Evolutionary conservation across 148 eudicot genomes (phyloP), one percentile per base, ranked within the genome.

Genomic region (Vaccinium darrowii): DNA sequence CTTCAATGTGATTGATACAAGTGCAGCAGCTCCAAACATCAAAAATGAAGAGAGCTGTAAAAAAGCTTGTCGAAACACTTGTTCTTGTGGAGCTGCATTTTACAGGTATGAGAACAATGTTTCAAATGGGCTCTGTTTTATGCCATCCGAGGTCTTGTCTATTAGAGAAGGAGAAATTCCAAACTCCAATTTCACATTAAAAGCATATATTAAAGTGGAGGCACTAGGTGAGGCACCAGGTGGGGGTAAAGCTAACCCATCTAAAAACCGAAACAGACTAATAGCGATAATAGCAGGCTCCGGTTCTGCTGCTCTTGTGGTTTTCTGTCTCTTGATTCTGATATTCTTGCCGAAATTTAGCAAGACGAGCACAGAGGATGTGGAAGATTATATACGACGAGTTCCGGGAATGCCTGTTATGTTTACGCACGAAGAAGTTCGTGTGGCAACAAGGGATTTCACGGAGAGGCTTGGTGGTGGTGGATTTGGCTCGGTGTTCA

Each of bases 401-500:
- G 85, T 76, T 43, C 80, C 74, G 1, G 74, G 83, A 47, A 81
- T 80, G 69, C 82, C 82, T 4, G 69, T 58, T 21, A 58, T 65
- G 82, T 83, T 83, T 83, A 50, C 65, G 7, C 49, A 51, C 1
- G 79, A 83, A 75, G 71, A 53, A n/a, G 21, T 83, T 50, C 79
- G 67, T n/a, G 33, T 74, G 23, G 79, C 85, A 21, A 74, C 85
- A 9, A 39, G 10, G 52, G 52, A 74, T 74, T 83, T 83, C 33
- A 74, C 49, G 27, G 69, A 73, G 65, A 52, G 15, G 33, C 79
- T 83, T 39, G 85, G 85, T 11, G 54, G 85, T 21, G 85, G 85
- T 33, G 85, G 85, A n/a, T 83, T 83, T 67, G 85, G 85, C 8
- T 30, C 52, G 3, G 85, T 83, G 65, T 74, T 62, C 69, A 83